Conservation (phyloP, 164 flowering plant genomes). For the Euptelea pleiosperma region DNA sequence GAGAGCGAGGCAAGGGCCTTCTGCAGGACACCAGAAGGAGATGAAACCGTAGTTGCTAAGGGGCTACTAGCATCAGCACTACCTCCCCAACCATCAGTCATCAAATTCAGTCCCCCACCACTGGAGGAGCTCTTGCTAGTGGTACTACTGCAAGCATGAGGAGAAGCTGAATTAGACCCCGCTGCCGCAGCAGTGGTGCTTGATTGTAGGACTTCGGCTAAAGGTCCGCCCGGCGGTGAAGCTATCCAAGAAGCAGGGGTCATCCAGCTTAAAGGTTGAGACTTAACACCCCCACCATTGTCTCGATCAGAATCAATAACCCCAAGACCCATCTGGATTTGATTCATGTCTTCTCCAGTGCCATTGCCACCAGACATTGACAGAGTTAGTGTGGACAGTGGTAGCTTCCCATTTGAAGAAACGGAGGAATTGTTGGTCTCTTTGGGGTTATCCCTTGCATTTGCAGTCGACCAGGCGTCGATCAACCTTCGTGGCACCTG, state of each 20-base stretch:
- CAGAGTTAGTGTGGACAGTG: constrained; percentile 44
- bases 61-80: constrained; percentile 17
- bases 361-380: constrained; percentile 47
- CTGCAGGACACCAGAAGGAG: constrained; percentile 60
- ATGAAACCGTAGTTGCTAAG: constrained; percentile 27
- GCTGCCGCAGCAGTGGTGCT: constrained; percentile 25
- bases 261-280: constrained; percentile 41
- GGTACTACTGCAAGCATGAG: constrained; percentile 20
- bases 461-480: constrained; percentile 58
- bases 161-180: constrained; percentile 16
- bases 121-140: constrained; percentile 29
- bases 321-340: constrained; percentile 28
- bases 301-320: constrained; percentile 20
- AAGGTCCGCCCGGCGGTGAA: constrained; percentile 71
- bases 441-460: constrained; percentile 14
- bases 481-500: constrained; percentile 49
- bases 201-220: constrained; percentile 70
- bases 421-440: constrained; percentile 15
- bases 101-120: constrained; percentile 29
- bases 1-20: constrained; percentile 48
- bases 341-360: constrained; percentile 21
- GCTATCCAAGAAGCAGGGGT: constrained; percentile 39
- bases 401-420: constrained; percentile 24
- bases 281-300: constrained; percentile 13
- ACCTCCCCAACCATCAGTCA: constrained; percentile 24